phyloP scores from a whole-genome alignment of 176 grass and related monocot genomes.

The Metroxylon sagu region DNA sequence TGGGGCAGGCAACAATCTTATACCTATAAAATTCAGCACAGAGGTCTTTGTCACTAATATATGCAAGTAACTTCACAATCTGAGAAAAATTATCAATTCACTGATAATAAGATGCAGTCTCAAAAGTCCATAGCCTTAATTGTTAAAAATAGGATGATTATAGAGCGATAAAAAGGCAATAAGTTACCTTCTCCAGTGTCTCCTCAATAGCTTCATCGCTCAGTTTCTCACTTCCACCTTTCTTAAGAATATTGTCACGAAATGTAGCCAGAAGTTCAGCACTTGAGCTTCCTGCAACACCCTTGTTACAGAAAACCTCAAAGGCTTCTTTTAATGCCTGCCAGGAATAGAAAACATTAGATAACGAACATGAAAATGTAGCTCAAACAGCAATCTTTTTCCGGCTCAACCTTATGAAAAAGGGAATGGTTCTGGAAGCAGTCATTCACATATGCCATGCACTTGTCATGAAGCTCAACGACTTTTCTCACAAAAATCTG shows the following conservation, averaged over 20 bases:
- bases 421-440: conserved; percentile 97
- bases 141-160: no score
- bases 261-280: conserved; percentile 88
- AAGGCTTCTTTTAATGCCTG: conserved; percentile 97
- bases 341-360: background rate
- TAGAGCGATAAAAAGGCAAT: background rate
- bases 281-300: conserved; percentile 84
- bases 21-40: conserved; percentile 97
- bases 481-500: conserved; percentile 95
- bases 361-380: background rate
- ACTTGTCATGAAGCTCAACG: conserved; percentile 95
- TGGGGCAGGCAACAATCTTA: no score
- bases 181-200: conserved; percentile 91
- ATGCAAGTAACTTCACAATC: conserved; percentile 88
- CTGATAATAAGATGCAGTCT: no score
- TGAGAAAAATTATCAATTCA: conserved; percentile 14
- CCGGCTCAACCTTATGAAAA: conserved; percentile 72
- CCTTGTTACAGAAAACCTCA: conserved; percentile 97
- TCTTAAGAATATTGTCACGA: conserved; percentile 96
- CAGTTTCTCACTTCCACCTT: conserved; percentile 92
- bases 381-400: background rate
- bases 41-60: conserved; percentile 94
- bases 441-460: conserved; percentile 69
- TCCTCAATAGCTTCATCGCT: conserved; percentile 99
- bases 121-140: no score